These are phyloP conservation scores for Funneliformis mosseae DNA, from an alignment of 192 early-diverging fungal species.

Conservation along the genomic window DNA sequence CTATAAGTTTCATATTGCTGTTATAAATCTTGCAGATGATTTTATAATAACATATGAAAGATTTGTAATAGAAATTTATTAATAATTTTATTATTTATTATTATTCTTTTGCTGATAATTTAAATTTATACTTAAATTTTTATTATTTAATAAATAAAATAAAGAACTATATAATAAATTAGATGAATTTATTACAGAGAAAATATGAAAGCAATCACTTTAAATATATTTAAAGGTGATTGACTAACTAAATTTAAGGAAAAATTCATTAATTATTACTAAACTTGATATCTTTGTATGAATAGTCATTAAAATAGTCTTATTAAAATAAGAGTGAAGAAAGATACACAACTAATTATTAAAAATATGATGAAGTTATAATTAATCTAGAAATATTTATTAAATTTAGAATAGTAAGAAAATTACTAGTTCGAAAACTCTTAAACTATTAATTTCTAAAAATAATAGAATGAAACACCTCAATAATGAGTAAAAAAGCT, in stretches of 20 bases:
- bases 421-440: background rate
- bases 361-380: background rate
- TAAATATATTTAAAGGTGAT: background rate
- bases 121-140: background rate
- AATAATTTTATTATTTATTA: no score
- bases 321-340: background rate
- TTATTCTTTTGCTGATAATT: background rate
- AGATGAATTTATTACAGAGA: background rate
- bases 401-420: background rate
- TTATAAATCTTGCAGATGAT: background rate
- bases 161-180: background rate
- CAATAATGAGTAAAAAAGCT: no score
- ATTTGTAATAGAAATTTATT: no score
- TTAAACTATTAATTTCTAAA: background rate
- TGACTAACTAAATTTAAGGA: background rate
- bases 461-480: no score
- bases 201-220: background rate
- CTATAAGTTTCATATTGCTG: no score
- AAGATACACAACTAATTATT: background rate
- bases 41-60: background rate
- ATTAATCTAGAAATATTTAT: background rate
- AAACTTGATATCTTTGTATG: background rate
- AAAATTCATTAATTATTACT: background rate
- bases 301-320: background rate
- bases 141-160: background rate